phyloP scores from a whole-genome alignment of 2,329 filamentous ascomycete genomes.

The Xylariaceae sp. region DNA sequence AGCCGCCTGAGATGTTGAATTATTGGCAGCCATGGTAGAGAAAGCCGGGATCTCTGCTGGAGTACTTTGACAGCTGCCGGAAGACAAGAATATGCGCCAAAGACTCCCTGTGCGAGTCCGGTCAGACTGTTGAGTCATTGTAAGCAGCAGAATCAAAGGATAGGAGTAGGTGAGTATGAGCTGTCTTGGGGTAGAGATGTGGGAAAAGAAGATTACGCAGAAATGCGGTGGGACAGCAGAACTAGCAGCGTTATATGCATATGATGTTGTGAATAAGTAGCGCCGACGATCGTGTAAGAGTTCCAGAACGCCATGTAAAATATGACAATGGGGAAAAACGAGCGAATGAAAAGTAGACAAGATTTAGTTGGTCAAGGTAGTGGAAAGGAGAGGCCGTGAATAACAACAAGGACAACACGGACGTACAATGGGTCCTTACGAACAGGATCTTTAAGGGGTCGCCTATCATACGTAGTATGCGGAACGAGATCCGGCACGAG shows the following conservation, averaged over 20 bases:
- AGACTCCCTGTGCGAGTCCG: conserved; percentile 7
- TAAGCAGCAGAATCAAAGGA: conserved; percentile 14
- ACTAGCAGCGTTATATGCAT: neutral
- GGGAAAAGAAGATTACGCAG: neutral
- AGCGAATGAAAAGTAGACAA: neutral
- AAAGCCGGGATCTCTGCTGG: conserved; percentile 2
- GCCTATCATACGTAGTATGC: neutral
- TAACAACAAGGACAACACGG: neutral
- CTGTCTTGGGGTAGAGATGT: neutral
- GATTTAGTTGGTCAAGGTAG: neutral
- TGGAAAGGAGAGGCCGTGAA: neutral
- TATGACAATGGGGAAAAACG: neutral
- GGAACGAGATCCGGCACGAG: neutral
- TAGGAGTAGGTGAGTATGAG: neutral
- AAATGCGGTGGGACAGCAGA: neutral
- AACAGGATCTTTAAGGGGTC: neutral
- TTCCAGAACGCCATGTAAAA: neutral
- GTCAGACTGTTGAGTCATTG: conserved; percentile 19
- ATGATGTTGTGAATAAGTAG: neutral
- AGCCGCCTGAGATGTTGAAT: conserved; percentile 17
- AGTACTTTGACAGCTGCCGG: conserved; percentile 6
- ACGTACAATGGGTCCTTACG: conserved; percentile 1
- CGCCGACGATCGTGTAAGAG: neutral
- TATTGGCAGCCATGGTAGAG: conserved; percentile 20
- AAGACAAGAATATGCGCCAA: conserved; percentile 20